A percentile compares a stretch with the other conserved stretches of the same genome.
Evolutionary conservation across 2,329 filamentous ascomycete genomes (phyloP).

Genomic region (Cladosporium austrohemisphaericum): DNA sequence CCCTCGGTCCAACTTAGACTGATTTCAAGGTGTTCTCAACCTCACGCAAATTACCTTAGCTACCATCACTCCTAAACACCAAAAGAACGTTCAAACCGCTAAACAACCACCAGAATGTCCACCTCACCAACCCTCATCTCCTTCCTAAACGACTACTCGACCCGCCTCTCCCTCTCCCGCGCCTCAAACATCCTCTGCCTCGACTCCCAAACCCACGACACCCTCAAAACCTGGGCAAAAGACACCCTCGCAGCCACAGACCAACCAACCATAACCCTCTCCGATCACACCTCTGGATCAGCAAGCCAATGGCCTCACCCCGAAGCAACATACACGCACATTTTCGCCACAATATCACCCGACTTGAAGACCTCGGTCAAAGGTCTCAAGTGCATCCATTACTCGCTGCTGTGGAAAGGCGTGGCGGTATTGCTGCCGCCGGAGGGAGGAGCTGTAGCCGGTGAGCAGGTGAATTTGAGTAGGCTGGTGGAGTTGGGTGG

Average conservation of each 20-base stretch:
- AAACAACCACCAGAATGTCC: background rate
- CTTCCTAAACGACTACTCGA: slow-evolving; percentile 10
- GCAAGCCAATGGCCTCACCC: slow-evolving; percentile 2
- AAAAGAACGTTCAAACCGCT: background rate
- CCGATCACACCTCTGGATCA: background rate
- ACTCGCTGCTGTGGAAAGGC: slow-evolving; percentile 12
- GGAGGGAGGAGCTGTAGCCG: slow-evolving; percentile 10
- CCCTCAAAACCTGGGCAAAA: slow-evolving; percentile 6
- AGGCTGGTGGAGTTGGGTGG: slow-evolving; percentile 14
- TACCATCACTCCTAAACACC: background rate
- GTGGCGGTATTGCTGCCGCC: slow-evolving; percentile 11
- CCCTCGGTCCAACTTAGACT: too few species aligned
- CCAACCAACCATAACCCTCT: slow-evolving; percentile 1
- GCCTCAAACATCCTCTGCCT: slow-evolving; percentile 16
- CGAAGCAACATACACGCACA: slow-evolving; percentile 12
- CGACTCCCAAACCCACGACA: background rate
- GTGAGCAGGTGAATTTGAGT: slow-evolving; percentile 9
- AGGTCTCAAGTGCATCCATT: slow-evolving; percentile 12
- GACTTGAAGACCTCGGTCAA: slow-evolving; percentile 13
- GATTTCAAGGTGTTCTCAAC: too few species aligned
- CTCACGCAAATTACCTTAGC: too few species aligned
- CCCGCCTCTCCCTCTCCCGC: slow-evolving; percentile 11
- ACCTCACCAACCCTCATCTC: slow-evolving; percentile 1
- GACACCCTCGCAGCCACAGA: background rate
- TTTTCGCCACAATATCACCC: slow-evolving; percentile 9